A percentile compares a stretch with the other conserved stretches of the same genome.
These are phyloP conservation scores for Dothistroma pini DNA, from an alignment of 2,329 filamentous ascomycete species.

Conservation along the genomic window DNA sequence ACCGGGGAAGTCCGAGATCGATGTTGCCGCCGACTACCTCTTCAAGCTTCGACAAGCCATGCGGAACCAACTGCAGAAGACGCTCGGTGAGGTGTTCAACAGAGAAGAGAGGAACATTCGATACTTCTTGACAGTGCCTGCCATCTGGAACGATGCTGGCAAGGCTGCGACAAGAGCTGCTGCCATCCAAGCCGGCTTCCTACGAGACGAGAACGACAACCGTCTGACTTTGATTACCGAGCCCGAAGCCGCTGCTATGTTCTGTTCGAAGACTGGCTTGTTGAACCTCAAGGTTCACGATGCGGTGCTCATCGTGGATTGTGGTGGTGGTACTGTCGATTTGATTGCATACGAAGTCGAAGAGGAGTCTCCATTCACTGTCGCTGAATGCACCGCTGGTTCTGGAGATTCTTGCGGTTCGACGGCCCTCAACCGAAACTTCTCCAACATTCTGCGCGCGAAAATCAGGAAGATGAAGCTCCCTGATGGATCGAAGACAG, in stretches of 20 bases:
- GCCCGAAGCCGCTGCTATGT: conserved; percentile 93
- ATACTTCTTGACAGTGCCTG: conserved; percentile 97
- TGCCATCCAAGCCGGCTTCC: conserved; percentile 93
- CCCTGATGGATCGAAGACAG: conserved; percentile 92
- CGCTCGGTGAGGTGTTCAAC: conserved; percentile 94
- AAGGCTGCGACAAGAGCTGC: conserved; percentile 95
- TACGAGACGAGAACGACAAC: conserved; percentile 97
- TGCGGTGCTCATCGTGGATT: conserved; percentile 97
- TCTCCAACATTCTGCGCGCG: conserved; percentile 93
- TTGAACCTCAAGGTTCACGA: conserved; percentile 98
- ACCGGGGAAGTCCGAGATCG: conserved; percentile 96
- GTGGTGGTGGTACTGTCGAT: conserved; percentile 97
- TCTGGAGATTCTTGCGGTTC: conserved; percentile 97
- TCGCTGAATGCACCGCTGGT: conserved; percentile 94
- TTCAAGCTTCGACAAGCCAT: conserved; percentile 98
- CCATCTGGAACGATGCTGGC: conserved; percentile 98
- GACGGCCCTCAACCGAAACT: conserved; percentile 96
- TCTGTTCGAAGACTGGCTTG: conserved; percentile 94
- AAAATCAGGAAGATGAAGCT: conserved; percentile 99
- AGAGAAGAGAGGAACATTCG: conserved; percentile 96
- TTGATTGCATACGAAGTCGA: conserved; percentile 98
- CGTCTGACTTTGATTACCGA: conserved; percentile 91
- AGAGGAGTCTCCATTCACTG: conserved; percentile 94
- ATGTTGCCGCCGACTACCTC: conserved; percentile 98
- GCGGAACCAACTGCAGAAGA: conserved; percentile 93